These are phyloP conservation scores for Camellia oleifera DNA, from an alignment of 179 eudicot species.

Conservation along the genomic window DNA sequence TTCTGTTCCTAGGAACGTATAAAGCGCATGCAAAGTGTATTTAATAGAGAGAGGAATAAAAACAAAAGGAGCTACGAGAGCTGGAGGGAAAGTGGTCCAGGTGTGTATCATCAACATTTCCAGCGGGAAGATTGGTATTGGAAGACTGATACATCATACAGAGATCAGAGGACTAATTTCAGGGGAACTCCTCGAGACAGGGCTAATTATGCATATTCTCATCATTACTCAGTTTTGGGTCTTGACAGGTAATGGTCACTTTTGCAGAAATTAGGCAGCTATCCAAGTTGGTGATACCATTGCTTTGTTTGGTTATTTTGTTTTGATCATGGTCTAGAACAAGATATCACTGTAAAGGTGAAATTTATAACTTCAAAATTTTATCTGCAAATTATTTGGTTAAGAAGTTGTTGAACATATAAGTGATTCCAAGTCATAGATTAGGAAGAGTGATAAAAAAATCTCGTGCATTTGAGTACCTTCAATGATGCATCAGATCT, in stretches of 20 bases:
- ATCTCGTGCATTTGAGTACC: neutral
- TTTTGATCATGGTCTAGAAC: neutral
- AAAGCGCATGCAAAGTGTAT: constrained; percentile 96
- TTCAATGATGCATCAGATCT: neutral
- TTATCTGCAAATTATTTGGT: neutral
- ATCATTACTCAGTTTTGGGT: constrained; percentile 90
- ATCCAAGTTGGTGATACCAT: neutral
- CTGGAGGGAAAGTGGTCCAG: constrained; percentile 76
- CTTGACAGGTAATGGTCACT: constrained; percentile 72
- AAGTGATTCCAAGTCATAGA: neutral
- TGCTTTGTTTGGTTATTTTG: neutral
- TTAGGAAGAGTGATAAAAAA: neutral
- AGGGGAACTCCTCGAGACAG: constrained; percentile 59
- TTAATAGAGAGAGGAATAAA: constrained; percentile 88
- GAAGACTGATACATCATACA: constrained; percentile 70
- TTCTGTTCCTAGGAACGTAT: constrained; percentile 73
- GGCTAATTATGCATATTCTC: constrained; percentile 59
- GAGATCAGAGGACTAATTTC: constrained; percentile 47
- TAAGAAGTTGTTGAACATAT: neutral
- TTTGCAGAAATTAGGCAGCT: neutral
- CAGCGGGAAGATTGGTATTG: constrained; percentile 99
- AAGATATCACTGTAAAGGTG: too few relatives aligned
- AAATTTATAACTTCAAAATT: constrained; percentile 2
- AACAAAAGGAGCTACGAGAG: constrained; percentile 69
- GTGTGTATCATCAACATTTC: constrained; percentile 72